Evolutionary conservation across 2,329 filamentous ascomycete species (phyloP), one percentile per base, ranked within the genome.

Genomic region (Fusarium sp.): DNA sequence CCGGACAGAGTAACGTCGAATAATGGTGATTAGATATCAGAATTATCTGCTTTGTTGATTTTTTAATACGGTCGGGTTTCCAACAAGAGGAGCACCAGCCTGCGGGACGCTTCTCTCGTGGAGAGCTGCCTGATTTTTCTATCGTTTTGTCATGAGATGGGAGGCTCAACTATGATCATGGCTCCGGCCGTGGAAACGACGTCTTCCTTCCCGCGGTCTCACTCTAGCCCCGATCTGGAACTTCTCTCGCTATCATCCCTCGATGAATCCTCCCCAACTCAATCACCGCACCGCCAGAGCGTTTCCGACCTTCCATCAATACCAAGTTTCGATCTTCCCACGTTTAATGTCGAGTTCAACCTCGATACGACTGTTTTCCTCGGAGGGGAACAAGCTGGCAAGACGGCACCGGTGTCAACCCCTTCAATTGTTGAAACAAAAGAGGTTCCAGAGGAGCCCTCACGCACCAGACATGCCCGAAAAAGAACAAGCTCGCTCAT

Each of bases 321-420:
- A 65, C 57, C 75, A 32, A 68, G 38, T 61, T 88, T 89, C 78
- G 86, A 88, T 65, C 80, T 90, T 38, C 85, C 87, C 42, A 85
- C 86, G 2, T 87, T 90, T 79, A 85, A 88, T 70, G 83, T 86
- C 74, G 84, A 84, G 71, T 81, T 85, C 72, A 81, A 86, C 46
- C 82, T 89, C 76, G 84, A 88, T 73, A 84, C 84, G 9, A 84
- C 83, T 23, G 79, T 88, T 33, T 84, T 82, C 49, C 77, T 86
- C 72, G 79, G 81, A 67, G 75, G 54, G 33, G 71, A 69, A 63
- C 59, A 66, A 49, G 50, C 59, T 56, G 61, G 68, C 38, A 76
- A 75, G 50, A 44, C 63, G 28, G 46, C 62, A 25, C 61, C 72
- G 32, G 64, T 70, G 32, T 54, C 70, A 64, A 50, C 66, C 42